Conservation (phyloP, 2,329 filamentous ascomycete species). For the Juglanconis sp. region DNA sequence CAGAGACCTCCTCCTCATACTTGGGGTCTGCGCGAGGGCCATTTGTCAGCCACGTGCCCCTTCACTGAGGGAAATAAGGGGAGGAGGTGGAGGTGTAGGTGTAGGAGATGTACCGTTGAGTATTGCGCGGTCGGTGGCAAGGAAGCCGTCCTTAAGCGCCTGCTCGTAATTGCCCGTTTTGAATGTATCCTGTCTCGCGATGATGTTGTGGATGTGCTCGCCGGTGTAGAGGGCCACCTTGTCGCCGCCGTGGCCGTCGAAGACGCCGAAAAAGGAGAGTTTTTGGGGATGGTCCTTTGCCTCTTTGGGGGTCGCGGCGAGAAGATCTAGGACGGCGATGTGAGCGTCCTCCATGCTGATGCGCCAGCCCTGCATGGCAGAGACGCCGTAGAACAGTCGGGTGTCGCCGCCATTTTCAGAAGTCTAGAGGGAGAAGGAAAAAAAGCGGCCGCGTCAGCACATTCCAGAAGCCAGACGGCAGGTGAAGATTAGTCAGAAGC, state of each 20-base stretch:
- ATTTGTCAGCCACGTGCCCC: slow-evolving; percentile 16
- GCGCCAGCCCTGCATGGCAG: slow-evolving; percentile 99
- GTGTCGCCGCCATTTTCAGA: slow-evolving; percentile 92
- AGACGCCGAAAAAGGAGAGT: slow-evolving; percentile 95
- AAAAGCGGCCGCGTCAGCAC: slow-evolving; percentile 28
- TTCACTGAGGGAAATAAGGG: background rate
- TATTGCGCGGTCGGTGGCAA: slow-evolving; percentile 94
- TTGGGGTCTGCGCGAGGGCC: slow-evolving; percentile 69
- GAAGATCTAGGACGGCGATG: slow-evolving; percentile 82
- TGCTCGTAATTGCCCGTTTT: slow-evolving; percentile 89
- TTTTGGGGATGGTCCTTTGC: slow-evolving; percentile 66
- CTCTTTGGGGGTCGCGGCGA: slow-evolving; percentile 52
- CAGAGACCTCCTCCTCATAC: slow-evolving; percentile 97
- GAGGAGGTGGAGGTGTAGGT: too few species aligned
- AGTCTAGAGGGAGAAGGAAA: slow-evolving; percentile 52
- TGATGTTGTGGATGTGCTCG: slow-evolving; percentile 88
- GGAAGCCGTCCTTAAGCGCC: slow-evolving; percentile 93
- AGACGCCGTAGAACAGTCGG: slow-evolving; percentile 86
- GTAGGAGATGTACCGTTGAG: slow-evolving; percentile 68
- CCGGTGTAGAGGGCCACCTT: slow-evolving; percentile 93
- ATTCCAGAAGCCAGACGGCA: slow-evolving; percentile 4
- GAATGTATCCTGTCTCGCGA: slow-evolving; percentile 92
- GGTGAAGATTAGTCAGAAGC: background rate
- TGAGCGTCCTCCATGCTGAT: slow-evolving; percentile 99
- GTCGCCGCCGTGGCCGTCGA: slow-evolving; percentile 95